Percentiles rank a stretch among this genome's conserved stretches.
Conservation (phyloP, 176 grass and related monocot species). For the Pontederia crassipes region DNA sequence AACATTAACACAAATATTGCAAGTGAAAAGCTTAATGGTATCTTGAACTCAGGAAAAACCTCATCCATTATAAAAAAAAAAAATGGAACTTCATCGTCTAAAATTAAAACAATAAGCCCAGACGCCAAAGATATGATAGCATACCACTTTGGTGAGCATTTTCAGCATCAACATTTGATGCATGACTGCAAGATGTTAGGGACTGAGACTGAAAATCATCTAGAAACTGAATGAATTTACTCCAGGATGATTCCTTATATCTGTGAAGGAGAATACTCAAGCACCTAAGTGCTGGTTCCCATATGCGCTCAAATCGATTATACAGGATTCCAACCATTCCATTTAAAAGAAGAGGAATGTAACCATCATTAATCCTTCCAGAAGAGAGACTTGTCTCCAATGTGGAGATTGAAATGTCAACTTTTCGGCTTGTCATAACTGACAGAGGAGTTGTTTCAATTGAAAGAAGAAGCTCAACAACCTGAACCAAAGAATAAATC, state of each 20-base stretch:
- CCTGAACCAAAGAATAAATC: conserved; percentile 34
- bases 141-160: conserved; percentile 41
- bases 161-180: conserved; percentile 31
- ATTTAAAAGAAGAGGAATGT: conserved; percentile 72
- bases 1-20: too few species aligned
- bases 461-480: conserved; percentile 51
- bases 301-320: conserved; percentile 80
- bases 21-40: too few species aligned
- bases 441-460: conserved; percentile 67
- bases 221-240: conserved; percentile 51
- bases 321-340: conserved; percentile 71
- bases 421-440: conserved; percentile 65
- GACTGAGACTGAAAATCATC: conserved; percentile 35
- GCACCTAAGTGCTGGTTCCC: conserved; percentile 58
- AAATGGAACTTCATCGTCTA: too few species aligned
- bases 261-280: conserved; percentile 56
- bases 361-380: conserved; percentile 42
- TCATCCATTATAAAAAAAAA: too few species aligned
- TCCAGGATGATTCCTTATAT: conserved; percentile 71
- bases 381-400: conserved; percentile 71
- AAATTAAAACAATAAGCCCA: too few species aligned
- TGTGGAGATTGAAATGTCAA: conserved; percentile 45
- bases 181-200: conserved; percentile 18
- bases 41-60: too few species aligned
- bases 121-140: background rate